phyloP scores from a whole-genome alignment of 2,329 filamentous ascomycete species.

The Sporothrix phasma region DNA sequence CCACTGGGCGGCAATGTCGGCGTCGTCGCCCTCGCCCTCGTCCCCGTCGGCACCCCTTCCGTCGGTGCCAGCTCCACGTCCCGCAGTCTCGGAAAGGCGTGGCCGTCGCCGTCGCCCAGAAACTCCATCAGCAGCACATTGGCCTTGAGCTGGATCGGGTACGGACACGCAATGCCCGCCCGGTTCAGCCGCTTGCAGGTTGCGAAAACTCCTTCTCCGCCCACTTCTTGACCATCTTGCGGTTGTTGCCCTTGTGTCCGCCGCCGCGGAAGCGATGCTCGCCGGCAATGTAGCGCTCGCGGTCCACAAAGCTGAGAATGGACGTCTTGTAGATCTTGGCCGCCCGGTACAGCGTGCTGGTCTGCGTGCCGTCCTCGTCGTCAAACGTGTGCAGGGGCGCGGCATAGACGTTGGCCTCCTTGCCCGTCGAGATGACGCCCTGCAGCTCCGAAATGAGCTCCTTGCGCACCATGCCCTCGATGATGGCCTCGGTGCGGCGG shows the following conservation, averaged over 20 bases:
- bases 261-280: constrained; percentile 87
- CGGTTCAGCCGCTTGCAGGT: constrained; percentile 74
- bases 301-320: constrained; percentile 95
- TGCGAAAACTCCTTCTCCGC: constrained; percentile 97
- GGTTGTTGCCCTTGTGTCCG: constrained; percentile 88
- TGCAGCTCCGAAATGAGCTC: constrained; percentile 84
- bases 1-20: constrained; percentile 49
- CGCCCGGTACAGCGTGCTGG: constrained; percentile 58
- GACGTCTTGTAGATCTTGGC: constrained; percentile 99
- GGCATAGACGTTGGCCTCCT: constrained; percentile 97
- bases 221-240: constrained; percentile 97
- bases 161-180: constrained; percentile 81
- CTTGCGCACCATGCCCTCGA: constrained; percentile 92
- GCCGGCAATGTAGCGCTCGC: constrained; percentile 89
- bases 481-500: constrained; percentile 85
- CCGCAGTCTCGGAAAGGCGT: constrained; percentile 77
- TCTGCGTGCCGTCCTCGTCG: constrained; percentile 27
- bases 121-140: constrained; percentile 95
- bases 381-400: constrained; percentile 51
- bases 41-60: constrained; percentile 24
- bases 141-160: constrained; percentile 80
- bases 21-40: constrained; percentile 46
- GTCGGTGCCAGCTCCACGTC: constrained; percentile 59
- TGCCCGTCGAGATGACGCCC: constrained; percentile 90
- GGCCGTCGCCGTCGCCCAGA: constrained; percentile 75